A percentile compares a stretch with the other conserved stretches of the same genome.
phyloP scores from a whole-genome alignment of 768 basidiomycete genomes.

The Lentinus tigrinus region DNA sequence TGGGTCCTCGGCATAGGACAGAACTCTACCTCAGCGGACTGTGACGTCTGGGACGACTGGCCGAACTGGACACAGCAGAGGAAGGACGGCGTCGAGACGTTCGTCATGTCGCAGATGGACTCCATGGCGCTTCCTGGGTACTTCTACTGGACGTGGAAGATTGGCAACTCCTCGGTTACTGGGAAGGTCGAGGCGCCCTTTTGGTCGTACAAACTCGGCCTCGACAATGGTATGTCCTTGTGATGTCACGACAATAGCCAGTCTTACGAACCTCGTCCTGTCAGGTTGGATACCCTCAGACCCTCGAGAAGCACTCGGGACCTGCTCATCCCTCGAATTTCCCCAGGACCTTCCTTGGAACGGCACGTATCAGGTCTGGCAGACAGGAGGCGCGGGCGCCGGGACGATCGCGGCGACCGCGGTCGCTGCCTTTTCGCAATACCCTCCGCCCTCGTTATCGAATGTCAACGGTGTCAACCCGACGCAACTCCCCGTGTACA shows the following conservation, averaged over 20 bases:
- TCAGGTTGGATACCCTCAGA: slow-evolving; percentile 73
- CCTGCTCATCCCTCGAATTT: slow-evolving; percentile 53
- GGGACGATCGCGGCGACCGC: slow-evolving; percentile 43
- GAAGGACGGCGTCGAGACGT: slow-evolving; percentile 49
- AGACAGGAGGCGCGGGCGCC: slow-evolving; percentile 62
- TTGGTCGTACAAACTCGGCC: slow-evolving; percentile 70
- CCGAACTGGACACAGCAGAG: slow-evolving; percentile 46
- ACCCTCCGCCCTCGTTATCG: slow-evolving; percentile 51
- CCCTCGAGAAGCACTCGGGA: slow-evolving; percentile 65
- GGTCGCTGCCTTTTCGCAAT: slow-evolving; percentile 40
- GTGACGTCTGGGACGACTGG: slow-evolving; percentile 45
- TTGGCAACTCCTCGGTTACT: slow-evolving; percentile 52
- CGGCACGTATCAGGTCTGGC: slow-evolving; percentile 55
- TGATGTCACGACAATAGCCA: no score
- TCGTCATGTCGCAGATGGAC: slow-evolving; percentile 60
- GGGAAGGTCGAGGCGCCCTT: slow-evolving; percentile 50
- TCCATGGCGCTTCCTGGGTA: slow-evolving; percentile 50
- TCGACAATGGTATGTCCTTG: slow-evolving; percentile 38
- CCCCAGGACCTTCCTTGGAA: slow-evolving; percentile 42
- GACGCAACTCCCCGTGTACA: slow-evolving; percentile 56
- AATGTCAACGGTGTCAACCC: slow-evolving; percentile 40
- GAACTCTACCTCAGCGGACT: slow-evolving; percentile 32
- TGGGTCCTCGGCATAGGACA: slow-evolving; percentile 34
- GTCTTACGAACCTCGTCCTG: no score
- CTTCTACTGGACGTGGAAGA: slow-evolving; percentile 83